phyloP scores from a whole-genome alignment of 169 alveolate species.

The Eimeria sp. region DNA sequence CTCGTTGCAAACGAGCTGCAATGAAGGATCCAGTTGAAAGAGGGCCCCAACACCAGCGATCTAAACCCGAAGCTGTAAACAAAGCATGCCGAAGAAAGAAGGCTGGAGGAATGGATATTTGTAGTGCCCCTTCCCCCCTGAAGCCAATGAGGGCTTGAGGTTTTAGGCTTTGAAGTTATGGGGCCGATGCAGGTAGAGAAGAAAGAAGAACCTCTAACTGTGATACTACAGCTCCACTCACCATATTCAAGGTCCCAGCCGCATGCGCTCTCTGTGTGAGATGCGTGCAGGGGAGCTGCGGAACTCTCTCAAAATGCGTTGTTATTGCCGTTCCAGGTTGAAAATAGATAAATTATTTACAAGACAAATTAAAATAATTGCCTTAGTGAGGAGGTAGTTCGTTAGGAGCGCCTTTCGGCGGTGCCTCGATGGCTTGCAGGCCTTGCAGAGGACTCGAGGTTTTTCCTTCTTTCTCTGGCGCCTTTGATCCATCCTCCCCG shows the following conservation, averaged over 20 bases:
- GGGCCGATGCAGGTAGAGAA: not conserved
- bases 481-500: not conserved
- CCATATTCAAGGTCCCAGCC: not conserved
- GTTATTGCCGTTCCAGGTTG: not conserved
- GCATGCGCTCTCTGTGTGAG: not conserved
- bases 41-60: not conserved
- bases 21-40: not conserved
- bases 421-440: not conserved
- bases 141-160: not conserved
- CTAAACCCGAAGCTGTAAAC: not conserved
- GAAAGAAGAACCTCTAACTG: not conserved
- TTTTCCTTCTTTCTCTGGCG: not conserved
- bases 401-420: not conserved
- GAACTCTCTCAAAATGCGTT: not conserved
- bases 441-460: not conserved
- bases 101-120: not conserved
- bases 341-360: not conserved
- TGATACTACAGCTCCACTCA: not conserved
- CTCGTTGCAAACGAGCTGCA: not conserved
- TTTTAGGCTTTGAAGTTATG: not conserved
- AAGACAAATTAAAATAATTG: not conserved
- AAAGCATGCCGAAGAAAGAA: not conserved
- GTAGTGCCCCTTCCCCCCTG: not conserved
- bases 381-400: not conserved
- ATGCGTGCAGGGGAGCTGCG: not conserved